Percentiles rank a stretch among this genome's conserved stretches.
phyloP scores from a whole-genome alignment of 352 stramenopile species.

The Phytophthora cactorum region DNA sequence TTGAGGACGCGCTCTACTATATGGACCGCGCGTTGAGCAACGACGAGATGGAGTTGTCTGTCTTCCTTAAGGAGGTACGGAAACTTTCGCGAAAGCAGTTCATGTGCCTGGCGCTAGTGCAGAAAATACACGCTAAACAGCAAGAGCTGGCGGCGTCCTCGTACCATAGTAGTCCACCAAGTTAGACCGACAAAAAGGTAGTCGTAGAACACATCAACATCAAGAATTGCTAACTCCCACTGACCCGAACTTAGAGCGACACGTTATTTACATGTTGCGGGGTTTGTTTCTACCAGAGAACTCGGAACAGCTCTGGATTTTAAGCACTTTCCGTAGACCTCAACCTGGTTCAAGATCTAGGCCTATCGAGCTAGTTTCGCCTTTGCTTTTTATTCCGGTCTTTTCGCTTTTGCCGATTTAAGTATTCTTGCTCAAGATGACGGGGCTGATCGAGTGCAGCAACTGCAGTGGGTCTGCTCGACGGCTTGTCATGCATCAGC shows the following conservation, averaged over 20 bases:
- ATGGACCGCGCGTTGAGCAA: constrained; percentile 91
- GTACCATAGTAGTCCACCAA: constrained; percentile 54
- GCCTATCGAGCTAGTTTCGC: neutral
- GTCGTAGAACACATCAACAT: constrained; percentile 45
- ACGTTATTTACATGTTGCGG: constrained; percentile 19
- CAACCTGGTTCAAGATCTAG: neutral
- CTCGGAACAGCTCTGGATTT: too few relatives aligned
- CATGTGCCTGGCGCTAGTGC: constrained; percentile 86
- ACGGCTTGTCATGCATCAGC: constrained; percentile 21
- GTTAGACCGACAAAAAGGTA: constrained; percentile 34
- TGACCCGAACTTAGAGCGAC: neutral
- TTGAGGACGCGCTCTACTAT: constrained; percentile 93
- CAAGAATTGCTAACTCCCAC: constrained; percentile 27
- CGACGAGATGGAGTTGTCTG: constrained; percentile 80
- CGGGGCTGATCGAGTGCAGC: constrained; percentile 23
- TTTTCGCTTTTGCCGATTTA: constrained; percentile 15
- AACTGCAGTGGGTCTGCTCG: constrained; percentile 21
- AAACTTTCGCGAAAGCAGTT: constrained; percentile 92
- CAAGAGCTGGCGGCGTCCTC: constrained; percentile 63
- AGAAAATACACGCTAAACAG: constrained; percentile 87
- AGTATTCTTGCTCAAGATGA: constrained; percentile 37
- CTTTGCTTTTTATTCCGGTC: constrained; percentile 13
- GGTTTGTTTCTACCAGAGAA: too few relatives aligned
- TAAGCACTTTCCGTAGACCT: neutral
- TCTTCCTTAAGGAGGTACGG: constrained; percentile 91